A percentile compares a stretch with the other conserved stretches of the same genome.
phyloP scores from a whole-genome alignment of 768 basidiomycete species.

The Mrakia gelida region DNA sequence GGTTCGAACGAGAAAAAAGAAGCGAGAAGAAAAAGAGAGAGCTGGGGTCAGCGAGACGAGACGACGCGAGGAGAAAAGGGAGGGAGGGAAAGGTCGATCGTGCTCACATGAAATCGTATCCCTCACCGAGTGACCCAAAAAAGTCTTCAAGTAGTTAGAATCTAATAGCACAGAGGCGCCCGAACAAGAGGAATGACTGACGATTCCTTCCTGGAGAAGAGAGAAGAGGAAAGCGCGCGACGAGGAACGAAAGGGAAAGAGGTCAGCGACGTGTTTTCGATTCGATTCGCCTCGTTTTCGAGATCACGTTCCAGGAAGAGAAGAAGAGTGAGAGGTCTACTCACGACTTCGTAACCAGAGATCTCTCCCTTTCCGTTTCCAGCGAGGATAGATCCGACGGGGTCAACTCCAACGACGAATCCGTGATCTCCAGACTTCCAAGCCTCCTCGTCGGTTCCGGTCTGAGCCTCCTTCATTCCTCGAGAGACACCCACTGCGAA shows the following conservation, averaged over 20 bases:
- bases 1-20: background rate
- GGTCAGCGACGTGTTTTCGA: background rate
- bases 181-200: slow-evolving; percentile 40
- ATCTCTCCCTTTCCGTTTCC: slow-evolving; percentile 25
- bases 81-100: slow-evolving; percentile 22
- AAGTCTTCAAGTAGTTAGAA: slow-evolving; percentile 20
- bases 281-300: no score
- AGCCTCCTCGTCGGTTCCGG: slow-evolving; percentile 36
- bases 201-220: slow-evolving; percentile 70
- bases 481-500: slow-evolving; percentile 53
- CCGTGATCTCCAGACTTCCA: slow-evolving; percentile 17
- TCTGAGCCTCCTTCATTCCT: slow-evolving; percentile 76
- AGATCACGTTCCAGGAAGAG: slow-evolving; percentile 6
- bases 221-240: background rate
- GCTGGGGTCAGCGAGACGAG: background rate
- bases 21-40: background rate
- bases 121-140: slow-evolving; percentile 5
- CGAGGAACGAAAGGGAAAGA: background rate
- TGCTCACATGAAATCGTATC: slow-evolving; percentile 40
- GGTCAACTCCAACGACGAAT: slow-evolving; percentile 78
- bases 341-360: slow-evolving; percentile 16
- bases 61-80: background rate
- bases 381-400: slow-evolving; percentile 53
- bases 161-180: background rate
- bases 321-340: background rate